A percentile compares a stretch with the other conserved stretches of the same genome.
Conservation (phyloP, 2,329 filamentous ascomycete species). For the Akanthomyces lecanii region DNA sequence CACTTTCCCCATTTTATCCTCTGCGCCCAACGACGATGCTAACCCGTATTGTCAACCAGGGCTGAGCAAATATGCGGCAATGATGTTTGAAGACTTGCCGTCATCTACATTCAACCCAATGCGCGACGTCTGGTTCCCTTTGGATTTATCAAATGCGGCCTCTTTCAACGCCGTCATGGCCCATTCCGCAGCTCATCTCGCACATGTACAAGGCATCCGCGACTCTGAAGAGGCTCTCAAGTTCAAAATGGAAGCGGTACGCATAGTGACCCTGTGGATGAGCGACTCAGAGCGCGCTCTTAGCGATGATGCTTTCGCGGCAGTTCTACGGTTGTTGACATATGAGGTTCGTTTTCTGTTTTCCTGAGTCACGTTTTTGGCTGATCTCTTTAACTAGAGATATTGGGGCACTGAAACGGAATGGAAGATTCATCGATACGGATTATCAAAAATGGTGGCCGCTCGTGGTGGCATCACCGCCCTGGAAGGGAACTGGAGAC, state of each 20-base stretch:
- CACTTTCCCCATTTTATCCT: no score
- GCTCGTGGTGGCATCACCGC: not conserved
- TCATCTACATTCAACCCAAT: slow-evolving; percentile 33
- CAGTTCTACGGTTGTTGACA: slow-evolving; percentile 3
- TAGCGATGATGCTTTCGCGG: slow-evolving; percentile 27
- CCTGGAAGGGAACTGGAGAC: not conserved
- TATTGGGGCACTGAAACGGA: not conserved
- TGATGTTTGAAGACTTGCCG: slow-evolving; percentile 30
- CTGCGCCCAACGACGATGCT: not conserved
- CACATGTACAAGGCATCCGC: slow-evolving; percentile 29
- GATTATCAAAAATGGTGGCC: not conserved
- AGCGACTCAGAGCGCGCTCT: slow-evolving; percentile 26
- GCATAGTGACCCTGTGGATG: slow-evolving; percentile 32
- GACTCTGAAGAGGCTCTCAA: slow-evolving; percentile 25
- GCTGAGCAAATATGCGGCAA: slow-evolving; percentile 21
- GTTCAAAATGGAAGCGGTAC: slow-evolving; percentile 33
- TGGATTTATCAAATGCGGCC: slow-evolving; percentile 38
- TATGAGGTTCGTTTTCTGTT: not conserved
- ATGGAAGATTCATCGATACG: not conserved
- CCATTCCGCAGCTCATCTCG: slow-evolving; percentile 36
- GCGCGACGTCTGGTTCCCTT: slow-evolving; percentile 37
- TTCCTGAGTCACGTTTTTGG: not conserved
- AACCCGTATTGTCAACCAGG: not conserved
- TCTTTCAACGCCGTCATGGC: slow-evolving; percentile 40
- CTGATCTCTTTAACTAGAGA: not conserved